Evolutionary conservation across 1,139 yeast species (phyloP).

Genomic region (Yamadazyma pseudoaaseri): DNA sequence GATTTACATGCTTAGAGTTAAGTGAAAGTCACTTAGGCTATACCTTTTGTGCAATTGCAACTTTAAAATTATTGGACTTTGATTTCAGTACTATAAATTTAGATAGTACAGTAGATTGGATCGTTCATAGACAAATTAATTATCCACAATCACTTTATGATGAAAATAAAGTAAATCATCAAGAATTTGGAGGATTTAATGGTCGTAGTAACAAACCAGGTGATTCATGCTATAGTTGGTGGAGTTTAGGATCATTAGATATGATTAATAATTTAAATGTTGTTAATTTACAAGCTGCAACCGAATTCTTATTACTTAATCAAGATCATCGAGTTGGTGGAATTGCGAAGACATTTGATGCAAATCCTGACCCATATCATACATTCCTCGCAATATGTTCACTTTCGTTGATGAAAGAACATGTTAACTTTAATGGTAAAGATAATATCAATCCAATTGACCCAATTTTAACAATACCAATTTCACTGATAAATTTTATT

Average conservation of each 20-base stretch:
- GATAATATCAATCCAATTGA: constrained; percentile 22
- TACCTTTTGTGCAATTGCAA: constrained; percentile 80
- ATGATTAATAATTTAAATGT: constrained; percentile 35
- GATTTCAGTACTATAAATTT: constrained; percentile 12
- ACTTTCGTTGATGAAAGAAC: constrained; percentile 41
- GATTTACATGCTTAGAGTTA: constrained; percentile 37
- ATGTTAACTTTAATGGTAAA: constrained; percentile 13
- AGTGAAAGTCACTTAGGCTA: constrained; percentile 86
- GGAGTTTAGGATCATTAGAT: constrained; percentile 69
- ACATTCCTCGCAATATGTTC: constrained; percentile 61
- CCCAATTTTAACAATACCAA: constrained; percentile 26
- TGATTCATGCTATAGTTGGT: constrained; percentile 92
- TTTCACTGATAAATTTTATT: constrained; percentile 19
- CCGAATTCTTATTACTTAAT: constrained; percentile 55
- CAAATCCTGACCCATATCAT: constrained; percentile 70
- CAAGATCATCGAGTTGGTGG: constrained; percentile 78
- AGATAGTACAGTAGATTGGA: constrained; percentile 49
- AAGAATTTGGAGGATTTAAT: constrained; percentile 77
- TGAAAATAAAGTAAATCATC: constrained; percentile 29
- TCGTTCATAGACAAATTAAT: constrained; percentile 62
- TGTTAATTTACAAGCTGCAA: constrained; percentile 36
- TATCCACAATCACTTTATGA: constrained; percentile 26
- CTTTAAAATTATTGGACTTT: constrained; percentile 45
- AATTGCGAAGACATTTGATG: constrained; percentile 64
- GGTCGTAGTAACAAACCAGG: constrained; percentile 84